Base-by-base conservation (phyloP, 352 stramenopile genomes). In the Globisporangium abappressorium region DNA sequence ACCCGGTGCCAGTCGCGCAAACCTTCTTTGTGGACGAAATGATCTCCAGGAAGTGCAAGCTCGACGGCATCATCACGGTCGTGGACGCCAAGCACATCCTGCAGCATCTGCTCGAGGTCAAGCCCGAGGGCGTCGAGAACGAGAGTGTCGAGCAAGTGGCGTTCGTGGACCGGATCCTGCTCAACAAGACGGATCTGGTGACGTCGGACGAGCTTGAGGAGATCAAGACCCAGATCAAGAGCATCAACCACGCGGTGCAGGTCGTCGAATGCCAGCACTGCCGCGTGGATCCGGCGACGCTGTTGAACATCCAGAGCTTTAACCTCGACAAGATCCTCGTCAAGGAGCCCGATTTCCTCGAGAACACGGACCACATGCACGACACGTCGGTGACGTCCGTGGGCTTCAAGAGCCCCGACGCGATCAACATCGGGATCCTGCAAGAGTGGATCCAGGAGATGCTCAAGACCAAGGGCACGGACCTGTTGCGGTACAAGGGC, bases 161-260 rank as follows among this genome's bases (percentile, higher is more conserved):
- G 1, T 99, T 98, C 81, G 93, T 95, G 2, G 97, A 99, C 76
- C 94, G 95, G 24, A 92, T 99, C 71, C 62, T 99, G 41, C 80
- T 99, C 30, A 99, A 99, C 78, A 99, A 99, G 71, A 91, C 95
- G 51, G 97, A 99, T 77, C 79, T 99, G 34, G 94, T 99, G 1
- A 93, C 74, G 20, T 54, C 46, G 6, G 79, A 89, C 26, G 93
- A 99, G 74, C 61, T 90, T 36, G 73, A 38, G 14, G 62, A 75
- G 38, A 70, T 89, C 49, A 66, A 60, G 26, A 22, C 41, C 33
- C 71, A 69, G 34, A 75, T 91, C 60, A 54, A 57, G n/a, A 68
- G 68, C n/a, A 80, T 91, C 66, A 91, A 91, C 38, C 65, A 76
- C 8, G 65, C 76, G 8, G 81, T 87, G 33, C 69, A 72, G 24